Evolutionary conservation across 2,329 filamentous ascomycete genomes (phyloP), one percentile per base, ranked within the genome.

Genomic region (Penicillium sp.): DNA sequence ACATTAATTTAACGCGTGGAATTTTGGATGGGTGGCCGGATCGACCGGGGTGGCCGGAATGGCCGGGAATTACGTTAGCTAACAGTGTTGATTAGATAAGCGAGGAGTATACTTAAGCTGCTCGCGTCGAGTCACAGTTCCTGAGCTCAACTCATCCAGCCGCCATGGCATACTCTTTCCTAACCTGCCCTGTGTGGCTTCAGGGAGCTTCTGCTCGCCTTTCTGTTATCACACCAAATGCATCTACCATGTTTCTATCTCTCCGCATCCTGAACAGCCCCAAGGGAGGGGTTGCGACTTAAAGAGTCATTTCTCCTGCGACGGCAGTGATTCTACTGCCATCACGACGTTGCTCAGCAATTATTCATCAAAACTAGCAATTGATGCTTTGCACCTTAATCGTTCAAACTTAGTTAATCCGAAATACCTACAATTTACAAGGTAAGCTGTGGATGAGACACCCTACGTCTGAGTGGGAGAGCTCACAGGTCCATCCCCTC

Each of bases 221-320:
- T 56, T 21, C 19, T 56, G 55, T 47, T 15, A 64, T 65, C 49
- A 38, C 45, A 60, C 31, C 23, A 21, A 56, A 56, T 21, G 57
- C 49, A 44, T 52, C 51, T 48, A 38, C 46, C 29, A 63, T 61
- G 29, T 60, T 31, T 52, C 49, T 51, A 23, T 9, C 44, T 44
- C 21, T 51, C 50, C 56, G 58, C 59, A 11, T 49, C 65, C 55
- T 65, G 46, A 61, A 63, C 58, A 69, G 64, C 73, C 73, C 73
- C 70, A 76, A 73, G 58, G 71, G 67, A 62, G 75, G 75, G 73
- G 75, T 71, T 56, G 67, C 64, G 66, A 70, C 66, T 64, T 75
- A 70, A 35, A 58, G 46, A 61, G 60, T 49, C 61, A 64, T 57
- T 62, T 54, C 46, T 54, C 64, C 57, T 44, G 62, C 64, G 59